These are phyloP conservation scores for Fusarium pseudograminearum DNA, from an alignment of 2,329 filamentous ascomycete genomes.

Conservation along the genomic window DNA sequence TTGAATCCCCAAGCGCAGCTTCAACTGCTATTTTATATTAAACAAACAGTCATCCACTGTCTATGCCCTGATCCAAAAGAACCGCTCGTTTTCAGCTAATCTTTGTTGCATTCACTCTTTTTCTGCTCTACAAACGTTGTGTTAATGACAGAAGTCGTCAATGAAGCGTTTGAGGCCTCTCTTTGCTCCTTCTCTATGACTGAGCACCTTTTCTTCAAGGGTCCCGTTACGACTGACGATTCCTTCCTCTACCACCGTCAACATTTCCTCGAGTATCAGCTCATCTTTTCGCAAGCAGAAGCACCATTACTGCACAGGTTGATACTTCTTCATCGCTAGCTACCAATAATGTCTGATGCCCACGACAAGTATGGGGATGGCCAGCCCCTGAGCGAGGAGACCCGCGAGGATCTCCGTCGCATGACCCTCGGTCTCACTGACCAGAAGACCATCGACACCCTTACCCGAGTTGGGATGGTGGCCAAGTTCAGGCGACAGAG, in stretches of 20 bases:
- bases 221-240: background rate
- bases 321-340: background rate
- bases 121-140: background rate
- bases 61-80: background rate
- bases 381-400: slow-evolving; percentile 16
- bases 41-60: slow-evolving; percentile 16
- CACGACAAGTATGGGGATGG: background rate
- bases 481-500: slow-evolving; percentile 36
- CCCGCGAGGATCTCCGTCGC: slow-evolving; percentile 29
- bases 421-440: slow-evolving; percentile 43
- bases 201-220: background rate
- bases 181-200: slow-evolving; percentile 11
- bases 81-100: background rate
- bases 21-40: background rate
- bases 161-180: slow-evolving; percentile 11
- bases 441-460: slow-evolving; percentile 41
- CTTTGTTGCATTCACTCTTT: background rate
- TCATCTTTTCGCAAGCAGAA: background rate
- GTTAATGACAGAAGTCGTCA: background rate
- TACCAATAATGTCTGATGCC: slow-evolving; percentile 7
- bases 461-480: slow-evolving; percentile 28
- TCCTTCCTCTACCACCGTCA: background rate
- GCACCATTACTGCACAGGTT: background rate
- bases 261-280: slow-evolving; percentile 3
- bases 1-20: background rate